Conservation (phyloP, 257 asterid genomes). For the Solanum phureja region DNA sequence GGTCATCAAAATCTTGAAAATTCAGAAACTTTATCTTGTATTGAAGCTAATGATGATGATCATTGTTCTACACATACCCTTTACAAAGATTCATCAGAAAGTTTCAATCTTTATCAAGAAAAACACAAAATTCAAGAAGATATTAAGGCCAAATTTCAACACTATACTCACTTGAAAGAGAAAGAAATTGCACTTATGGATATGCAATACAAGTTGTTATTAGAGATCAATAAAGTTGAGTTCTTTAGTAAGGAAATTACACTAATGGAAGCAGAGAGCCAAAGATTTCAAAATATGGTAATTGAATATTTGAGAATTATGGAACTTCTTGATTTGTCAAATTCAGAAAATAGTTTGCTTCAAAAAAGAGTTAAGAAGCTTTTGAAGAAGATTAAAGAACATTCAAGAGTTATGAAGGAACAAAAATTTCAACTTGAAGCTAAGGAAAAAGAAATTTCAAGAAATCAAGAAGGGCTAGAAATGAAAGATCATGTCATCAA, state of each 20-base stretch:
- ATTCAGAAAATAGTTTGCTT: constrained; percentile 34
- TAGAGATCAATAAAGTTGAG: constrained; percentile 32
- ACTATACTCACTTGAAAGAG: constrained; percentile 32
- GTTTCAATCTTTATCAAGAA: not conserved
- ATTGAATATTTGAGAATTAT: constrained; percentile 15
- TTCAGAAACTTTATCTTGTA: constrained; percentile 3
- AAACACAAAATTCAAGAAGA: constrained; percentile 7
- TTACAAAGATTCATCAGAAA: not conserved
- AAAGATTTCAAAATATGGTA: constrained; percentile 25
- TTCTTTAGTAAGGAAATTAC: constrained; percentile 23
- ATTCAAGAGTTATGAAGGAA: constrained; percentile 9
- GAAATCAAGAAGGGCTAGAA: constrained; percentile 17
- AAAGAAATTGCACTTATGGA: constrained; percentile 30
- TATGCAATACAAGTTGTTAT: constrained; percentile 22
- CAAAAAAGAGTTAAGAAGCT: constrained; percentile 37
- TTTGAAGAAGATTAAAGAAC: constrained; percentile 12
- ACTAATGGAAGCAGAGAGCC: constrained; percentile 18
- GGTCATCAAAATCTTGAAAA: constrained; percentile 11
- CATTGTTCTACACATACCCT: not conserved
- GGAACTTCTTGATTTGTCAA: constrained; percentile 22
- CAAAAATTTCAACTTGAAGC: constrained; percentile 18
- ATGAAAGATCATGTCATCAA: constrained; percentile 13
- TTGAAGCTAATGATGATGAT: not conserved
- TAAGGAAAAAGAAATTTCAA: constrained; percentile 29
- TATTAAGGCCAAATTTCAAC: constrained; percentile 20